phyloP scores from a whole-genome alignment of 352 stramenopile species.

The Thalassiosira ordinaria region DNA sequence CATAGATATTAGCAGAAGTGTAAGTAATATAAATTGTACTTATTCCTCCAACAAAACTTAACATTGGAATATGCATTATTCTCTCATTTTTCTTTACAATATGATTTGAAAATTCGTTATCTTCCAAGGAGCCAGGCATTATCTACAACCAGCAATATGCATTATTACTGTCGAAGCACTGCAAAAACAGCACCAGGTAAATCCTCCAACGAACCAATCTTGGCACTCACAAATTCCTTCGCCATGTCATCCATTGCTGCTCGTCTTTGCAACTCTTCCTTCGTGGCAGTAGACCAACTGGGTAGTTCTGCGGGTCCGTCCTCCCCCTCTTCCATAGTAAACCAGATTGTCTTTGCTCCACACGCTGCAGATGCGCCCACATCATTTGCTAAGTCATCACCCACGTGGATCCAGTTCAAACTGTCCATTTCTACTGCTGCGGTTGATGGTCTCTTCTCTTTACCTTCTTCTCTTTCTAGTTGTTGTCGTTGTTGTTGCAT shows the following conservation, averaged over 20 bases:
- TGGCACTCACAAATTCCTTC: slow-evolving; percentile 1
- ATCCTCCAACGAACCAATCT: slow-evolving; percentile 17
- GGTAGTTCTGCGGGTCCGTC: slow-evolving; percentile 6
- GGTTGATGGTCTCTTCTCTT: too few species aligned
- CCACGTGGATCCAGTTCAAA: slow-evolving; percentile 74
- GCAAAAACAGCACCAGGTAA: slow-evolving; percentile 22
- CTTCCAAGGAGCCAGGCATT: too few species aligned
- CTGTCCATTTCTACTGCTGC: too few species aligned
- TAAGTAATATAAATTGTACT: too few species aligned
- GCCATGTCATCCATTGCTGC: slow-evolving; percentile 12
- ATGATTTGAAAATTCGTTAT: too few species aligned
- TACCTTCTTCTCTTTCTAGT: neutral
- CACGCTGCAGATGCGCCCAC: slow-evolving; percentile 61
- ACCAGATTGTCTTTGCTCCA: slow-evolving; percentile 73
- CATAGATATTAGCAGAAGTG: too few species aligned
- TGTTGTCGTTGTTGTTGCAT: neutral
- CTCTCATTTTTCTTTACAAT: too few species aligned
- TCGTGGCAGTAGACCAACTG: slow-evolving; percentile 59
- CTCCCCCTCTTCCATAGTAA: slow-evolving; percentile 40
- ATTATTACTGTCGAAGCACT: too few species aligned
- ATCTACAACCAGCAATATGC: too few species aligned
- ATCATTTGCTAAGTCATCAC: slow-evolving; percentile 82
- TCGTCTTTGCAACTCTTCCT: slow-evolving; percentile 40
- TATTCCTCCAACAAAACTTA: too few species aligned
- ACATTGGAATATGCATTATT: too few species aligned